These are phyloP conservation scores for Choanephora cucurbitarum DNA, from an alignment of 371 early-diverging fungal genomes.

Conservation along the genomic window DNA sequence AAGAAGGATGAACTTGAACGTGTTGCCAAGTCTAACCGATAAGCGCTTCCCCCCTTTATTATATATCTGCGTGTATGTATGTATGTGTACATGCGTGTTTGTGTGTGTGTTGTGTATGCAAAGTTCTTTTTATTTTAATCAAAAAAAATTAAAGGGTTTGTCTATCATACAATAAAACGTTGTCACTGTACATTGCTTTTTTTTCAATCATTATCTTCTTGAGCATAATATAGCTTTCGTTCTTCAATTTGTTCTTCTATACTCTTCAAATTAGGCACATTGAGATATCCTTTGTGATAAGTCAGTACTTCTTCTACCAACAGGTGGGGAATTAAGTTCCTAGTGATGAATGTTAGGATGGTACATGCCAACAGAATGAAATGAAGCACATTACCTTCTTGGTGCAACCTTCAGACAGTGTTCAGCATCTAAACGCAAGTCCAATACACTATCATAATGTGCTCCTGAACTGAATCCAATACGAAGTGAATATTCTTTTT, in stretches of 20 bases:
- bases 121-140: background rate
- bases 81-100: conserved; percentile 2
- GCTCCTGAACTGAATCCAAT: conserved; percentile 93
- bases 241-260: conserved; percentile 53
- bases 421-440: conserved; percentile 82
- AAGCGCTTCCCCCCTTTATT: background rate
- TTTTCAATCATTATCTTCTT: conserved; percentile 41
- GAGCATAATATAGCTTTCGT: conserved; percentile 47
- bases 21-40: conserved; percentile 54
- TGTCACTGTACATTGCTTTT: background rate
- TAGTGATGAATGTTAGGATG: conserved; percentile 6
- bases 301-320: conserved; percentile 46
- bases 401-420: conserved; percentile 89
- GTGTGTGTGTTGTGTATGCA: background rate
- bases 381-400: conserved; percentile 40
- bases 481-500: conserved; percentile 85
- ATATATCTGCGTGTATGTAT: background rate
- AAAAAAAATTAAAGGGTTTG: background rate
- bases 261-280: conserved; percentile 44
- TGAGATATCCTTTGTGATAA: conserved; percentile 47
- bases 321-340: conserved; percentile 49
- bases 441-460: conserved; percentile 87
- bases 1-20: conserved; percentile 99
- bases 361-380: too few relatives aligned
- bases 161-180: conserved; percentile 3